phyloP scores from a whole-genome alignment of 1,284 basidiomycete species.

The Spongiforma sp. region DNA sequence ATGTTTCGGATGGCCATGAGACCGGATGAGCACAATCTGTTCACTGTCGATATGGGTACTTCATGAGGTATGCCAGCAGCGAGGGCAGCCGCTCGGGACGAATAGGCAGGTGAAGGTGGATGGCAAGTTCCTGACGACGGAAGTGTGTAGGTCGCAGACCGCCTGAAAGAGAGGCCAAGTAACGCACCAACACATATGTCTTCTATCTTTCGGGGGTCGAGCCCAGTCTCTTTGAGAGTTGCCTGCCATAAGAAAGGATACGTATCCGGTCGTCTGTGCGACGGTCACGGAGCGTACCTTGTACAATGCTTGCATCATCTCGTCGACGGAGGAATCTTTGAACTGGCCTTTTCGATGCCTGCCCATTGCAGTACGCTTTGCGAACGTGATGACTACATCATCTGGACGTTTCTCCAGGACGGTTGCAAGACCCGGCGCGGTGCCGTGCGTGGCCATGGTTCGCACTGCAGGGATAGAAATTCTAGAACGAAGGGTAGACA shows the following conservation, averaged over 20 bases:
- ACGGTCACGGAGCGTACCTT: conserved; percentile 48
- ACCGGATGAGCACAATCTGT: conserved; percentile 85
- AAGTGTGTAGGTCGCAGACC: not conserved
- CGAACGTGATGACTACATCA: conserved; percentile 88
- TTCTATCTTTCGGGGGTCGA: conserved; percentile 68
- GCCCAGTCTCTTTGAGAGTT: conserved; percentile 49
- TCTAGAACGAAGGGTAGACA: conserved; percentile 16
- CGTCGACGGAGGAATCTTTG: conserved; percentile 77
- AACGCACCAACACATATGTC: conserved; percentile 81
- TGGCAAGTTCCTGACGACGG: conserved; percentile 74
- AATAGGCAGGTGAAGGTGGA: conserved; percentile 81
- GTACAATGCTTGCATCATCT: conserved; percentile 71
- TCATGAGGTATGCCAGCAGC: conserved; percentile 81
- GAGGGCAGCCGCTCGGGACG: conserved; percentile 79
- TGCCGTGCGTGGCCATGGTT: conserved; percentile 48
- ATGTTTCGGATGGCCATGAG: conserved; percentile 85
- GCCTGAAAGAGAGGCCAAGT: not conserved
- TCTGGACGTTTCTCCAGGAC: conserved; percentile 73
- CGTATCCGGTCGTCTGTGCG: not conserved
- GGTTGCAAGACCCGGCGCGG: conserved; percentile 47
- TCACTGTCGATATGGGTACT: conserved; percentile 82
- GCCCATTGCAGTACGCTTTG: conserved; percentile 80
- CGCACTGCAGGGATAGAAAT: conserved; percentile 11
- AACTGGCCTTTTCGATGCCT: conserved; percentile 81
- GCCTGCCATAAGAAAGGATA: conserved; percentile 44